Evolutionary conservation across 148 eudicot genomes (phyloP), one percentile per base, ranked within the genome.

Genomic region (Spergularia bocconei): DNA sequence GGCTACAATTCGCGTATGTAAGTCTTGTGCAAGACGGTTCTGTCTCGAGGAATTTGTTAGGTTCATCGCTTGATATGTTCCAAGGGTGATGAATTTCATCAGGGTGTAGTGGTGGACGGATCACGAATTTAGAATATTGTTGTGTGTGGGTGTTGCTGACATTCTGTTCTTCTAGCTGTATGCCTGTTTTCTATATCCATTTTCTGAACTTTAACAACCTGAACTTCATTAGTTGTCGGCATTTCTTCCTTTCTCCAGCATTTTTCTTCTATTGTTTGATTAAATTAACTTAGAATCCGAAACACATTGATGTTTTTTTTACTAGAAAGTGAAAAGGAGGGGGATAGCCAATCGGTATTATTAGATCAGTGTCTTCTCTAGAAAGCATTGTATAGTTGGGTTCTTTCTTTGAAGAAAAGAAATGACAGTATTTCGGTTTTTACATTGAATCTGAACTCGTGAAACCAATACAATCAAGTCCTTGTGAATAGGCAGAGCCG

Each of bases 161-260:
- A 61, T 63, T 61, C 58, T 50, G 51, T 41, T 61, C 56, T 50
- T 47, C 15, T 73, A 48, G 75, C 64, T 72, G 65, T 36, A 8
- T 44, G 48, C 48, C 48, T 44, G 48, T 44, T 44, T 57, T 57
- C 39, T 58, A 53, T 17, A 57, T 41, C 36, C 4, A 19, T 71
- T 71, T 71, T 50, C 17, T 19, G 38, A 0, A 3, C 13, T 2
- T 19, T 39, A 33, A 41, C 44, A 25, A 55, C 16, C 8, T 58
- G n/a, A 65, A 20, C 69, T 65, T 65, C 17, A 39, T n/a, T 20
- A 65, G 69, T 65, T 65, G 50, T 65, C 51, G 69, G 1, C 39
- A 17, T 0, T 20, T 16, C 21, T 7, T 44, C 29, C n/a, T 47
- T 47, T 44, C 1, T 44, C 48, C 48, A 9, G 48, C 10, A 44